Evolutionary conservation across 225 moss, liverwort and hornwort genomes (phyloP), one percentile per base, ranked within the genome.

Genomic region (Marchantia paleacea): DNA sequence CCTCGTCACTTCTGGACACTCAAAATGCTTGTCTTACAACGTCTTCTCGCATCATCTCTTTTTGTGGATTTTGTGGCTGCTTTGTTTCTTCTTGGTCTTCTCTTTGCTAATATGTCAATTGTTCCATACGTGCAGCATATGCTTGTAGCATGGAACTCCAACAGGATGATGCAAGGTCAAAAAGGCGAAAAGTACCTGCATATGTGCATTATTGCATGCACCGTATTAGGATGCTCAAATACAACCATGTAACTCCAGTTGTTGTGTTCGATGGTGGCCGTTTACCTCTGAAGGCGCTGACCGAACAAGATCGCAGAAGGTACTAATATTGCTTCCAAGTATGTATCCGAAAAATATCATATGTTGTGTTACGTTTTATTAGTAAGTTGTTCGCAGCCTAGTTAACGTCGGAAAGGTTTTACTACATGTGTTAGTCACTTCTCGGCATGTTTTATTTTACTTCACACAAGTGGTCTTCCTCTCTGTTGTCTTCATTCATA

Each of bases 261-360:
- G 83, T 90, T 49, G 90, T 90, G 14, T 90, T 90, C 68, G 90
- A 90, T 80, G 90, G 90, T 55, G 90, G 90, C 64, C 82, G 78
- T 52, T 83, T 90, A 67, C 90, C 90, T 51, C 52, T 85, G 22
- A 90, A 90, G 80, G 88, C 88, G 55, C 57, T 80, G 25, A 90
- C 90, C 1, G 80, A 86, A 72, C 58, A 83, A 73, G 83, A 79
- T 66, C 88, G 90, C 19, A 84, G 78, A 75, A 85, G 85, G 90
- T 90, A 69, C 25, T 48, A 48, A 12, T 13, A 16, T 69, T 48
- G 62, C 62, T 62, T 62, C 24, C 22, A 62, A 24, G 22, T 62
- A 62, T 62, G 22, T 48, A 5, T n/a, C 0, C 0, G 12, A 39
- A 39, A 39, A 39, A 39, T 39, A 39, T 39, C 39, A 39, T 2